A percentile compares a stretch with the other conserved stretches of the same genome.
Evolutionary conservation across 805 yeast genomes (phyloP).

Genomic region (Wickerhamiella siamensis): DNA sequence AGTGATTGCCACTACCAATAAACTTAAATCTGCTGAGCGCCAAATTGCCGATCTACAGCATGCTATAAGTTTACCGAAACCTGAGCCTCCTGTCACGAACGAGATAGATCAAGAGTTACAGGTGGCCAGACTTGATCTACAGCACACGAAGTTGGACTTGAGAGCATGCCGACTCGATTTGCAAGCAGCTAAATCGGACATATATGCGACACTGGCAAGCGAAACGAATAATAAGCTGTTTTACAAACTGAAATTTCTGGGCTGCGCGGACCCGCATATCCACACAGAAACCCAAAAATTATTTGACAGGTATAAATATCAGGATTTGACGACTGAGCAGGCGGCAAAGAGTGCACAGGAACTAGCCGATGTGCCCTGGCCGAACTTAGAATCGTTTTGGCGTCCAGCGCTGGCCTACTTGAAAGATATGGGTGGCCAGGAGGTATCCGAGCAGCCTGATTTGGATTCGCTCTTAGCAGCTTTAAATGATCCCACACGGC

Average conservation of each 20-base stretch:
- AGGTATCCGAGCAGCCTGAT: background rate
- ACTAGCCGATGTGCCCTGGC: background rate
- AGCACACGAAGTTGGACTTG: background rate
- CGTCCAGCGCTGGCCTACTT: background rate
- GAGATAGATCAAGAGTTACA: constrained; percentile 3
- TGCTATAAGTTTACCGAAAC: constrained; percentile 3
- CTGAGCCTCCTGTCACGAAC: background rate
- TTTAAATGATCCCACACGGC: background rate
- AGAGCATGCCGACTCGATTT: background rate
- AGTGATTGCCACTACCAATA: constrained; percentile 13
- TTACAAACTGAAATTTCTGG: background rate
- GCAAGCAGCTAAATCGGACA: background rate
- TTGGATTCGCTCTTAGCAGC: background rate
- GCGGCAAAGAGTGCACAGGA: background rate
- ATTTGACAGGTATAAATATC: constrained; percentile 5
- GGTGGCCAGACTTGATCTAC: constrained; percentile 3
- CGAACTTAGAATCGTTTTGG: background rate
- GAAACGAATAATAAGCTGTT: background rate
- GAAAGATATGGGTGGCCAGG: background rate
- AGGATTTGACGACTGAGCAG: background rate
- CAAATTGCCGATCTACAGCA: constrained; percentile 8
- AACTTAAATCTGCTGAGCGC: constrained; percentile 6
- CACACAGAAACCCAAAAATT: background rate
- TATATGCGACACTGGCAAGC: background rate
- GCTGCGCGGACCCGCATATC: background rate